Evolutionary conservation across 768 basidiomycete genomes (phyloP).

Genomic region (Boletus speciosus): DNA sequence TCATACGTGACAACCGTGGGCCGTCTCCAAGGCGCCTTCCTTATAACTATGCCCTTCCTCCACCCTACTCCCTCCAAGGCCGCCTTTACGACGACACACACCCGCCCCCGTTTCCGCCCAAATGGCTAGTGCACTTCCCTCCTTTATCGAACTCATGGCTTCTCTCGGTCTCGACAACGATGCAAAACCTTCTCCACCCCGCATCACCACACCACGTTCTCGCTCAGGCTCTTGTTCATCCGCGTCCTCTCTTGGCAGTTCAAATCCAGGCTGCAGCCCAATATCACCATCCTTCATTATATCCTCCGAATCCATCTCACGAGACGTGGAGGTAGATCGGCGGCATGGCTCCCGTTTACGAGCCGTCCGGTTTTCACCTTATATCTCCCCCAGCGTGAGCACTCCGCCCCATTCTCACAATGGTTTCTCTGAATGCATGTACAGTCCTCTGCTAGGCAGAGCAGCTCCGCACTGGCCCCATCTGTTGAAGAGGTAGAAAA

Average conservation of each 20-base stretch:
- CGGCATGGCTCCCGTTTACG: slow-evolving; percentile 28
- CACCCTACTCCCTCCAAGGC: slow-evolving; percentile 16
- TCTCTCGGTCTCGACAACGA: slow-evolving; percentile 69
- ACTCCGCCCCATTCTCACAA: background rate
- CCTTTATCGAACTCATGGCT: slow-evolving; percentile 85
- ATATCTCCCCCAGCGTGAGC: slow-evolving; percentile 28
- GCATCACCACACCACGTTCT: slow-evolving; percentile 24
- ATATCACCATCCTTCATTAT: slow-evolving; percentile 37
- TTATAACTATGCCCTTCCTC: slow-evolving; percentile 26
- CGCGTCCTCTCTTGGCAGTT: slow-evolving; percentile 41
- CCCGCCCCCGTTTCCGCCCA: slow-evolving; percentile 31
- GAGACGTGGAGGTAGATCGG: slow-evolving; percentile 31
- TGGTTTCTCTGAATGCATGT: background rate
- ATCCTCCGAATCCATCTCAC: slow-evolving; percentile 21
- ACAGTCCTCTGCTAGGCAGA: slow-evolving; percentile 43
- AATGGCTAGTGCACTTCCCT: slow-evolving; percentile 71
- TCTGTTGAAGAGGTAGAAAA: slow-evolving; percentile 26
- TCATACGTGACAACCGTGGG: slow-evolving; percentile 37
- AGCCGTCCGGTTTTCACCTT: slow-evolving; percentile 30
- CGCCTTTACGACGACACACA: slow-evolving; percentile 16
- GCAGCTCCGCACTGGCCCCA: slow-evolving; percentile 37
- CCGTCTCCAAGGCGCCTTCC: slow-evolving; percentile 33
- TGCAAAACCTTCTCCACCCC: slow-evolving; percentile 31
- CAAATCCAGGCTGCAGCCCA: slow-evolving; percentile 30
- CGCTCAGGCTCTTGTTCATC: slow-evolving; percentile 46